Conservation (phyloP, 106 monocot genomes). For the Dactylorhiza incarnata region DNA sequence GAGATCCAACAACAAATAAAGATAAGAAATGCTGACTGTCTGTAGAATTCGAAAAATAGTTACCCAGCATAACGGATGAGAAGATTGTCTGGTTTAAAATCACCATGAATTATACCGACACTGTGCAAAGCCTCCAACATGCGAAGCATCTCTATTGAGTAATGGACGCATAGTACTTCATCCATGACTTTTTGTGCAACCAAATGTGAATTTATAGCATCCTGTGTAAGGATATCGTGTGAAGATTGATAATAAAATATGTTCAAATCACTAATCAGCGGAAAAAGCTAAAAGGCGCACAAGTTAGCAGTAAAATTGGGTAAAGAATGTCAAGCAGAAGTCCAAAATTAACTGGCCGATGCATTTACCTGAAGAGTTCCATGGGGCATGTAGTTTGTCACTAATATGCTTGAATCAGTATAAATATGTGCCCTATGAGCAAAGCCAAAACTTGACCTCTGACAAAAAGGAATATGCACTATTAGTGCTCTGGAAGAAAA, state of each 20-base stretch:
- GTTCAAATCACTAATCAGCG: not conserved
- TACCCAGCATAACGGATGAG: constrained; percentile 87
- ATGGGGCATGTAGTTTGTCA: constrained; percentile 64
- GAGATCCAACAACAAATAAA: constrained; percentile 4
- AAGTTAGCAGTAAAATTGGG: not conserved
- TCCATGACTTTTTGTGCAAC: constrained; percentile 64
- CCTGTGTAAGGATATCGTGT: constrained; percentile 28
- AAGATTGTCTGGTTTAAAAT: constrained; percentile 96
- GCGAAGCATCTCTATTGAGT: constrained; percentile 82
- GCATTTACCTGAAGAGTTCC: constrained; percentile 83
- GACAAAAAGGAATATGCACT: constrained; percentile 15
- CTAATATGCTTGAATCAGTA: constrained; percentile 74
- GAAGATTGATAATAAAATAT: not conserved
- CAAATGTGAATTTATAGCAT: constrained; percentile 90
- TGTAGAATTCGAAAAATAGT: not conserved
- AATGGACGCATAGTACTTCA: constrained; percentile 84
- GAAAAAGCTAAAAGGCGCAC: not conserved
- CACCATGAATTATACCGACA: constrained; percentile 86
- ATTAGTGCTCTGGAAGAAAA: not conserved
- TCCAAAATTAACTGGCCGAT: not conserved
- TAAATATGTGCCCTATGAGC: constrained; percentile 66
- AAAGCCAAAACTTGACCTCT: constrained; percentile 88
- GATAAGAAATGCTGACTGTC: not conserved
- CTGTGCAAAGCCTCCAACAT: constrained; percentile 77
- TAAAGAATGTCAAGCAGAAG: not conserved